Evolutionary conservation across 163 green algal genomes (phyloP).

Genomic region (Coccomyxa subellipsoidea): DNA sequence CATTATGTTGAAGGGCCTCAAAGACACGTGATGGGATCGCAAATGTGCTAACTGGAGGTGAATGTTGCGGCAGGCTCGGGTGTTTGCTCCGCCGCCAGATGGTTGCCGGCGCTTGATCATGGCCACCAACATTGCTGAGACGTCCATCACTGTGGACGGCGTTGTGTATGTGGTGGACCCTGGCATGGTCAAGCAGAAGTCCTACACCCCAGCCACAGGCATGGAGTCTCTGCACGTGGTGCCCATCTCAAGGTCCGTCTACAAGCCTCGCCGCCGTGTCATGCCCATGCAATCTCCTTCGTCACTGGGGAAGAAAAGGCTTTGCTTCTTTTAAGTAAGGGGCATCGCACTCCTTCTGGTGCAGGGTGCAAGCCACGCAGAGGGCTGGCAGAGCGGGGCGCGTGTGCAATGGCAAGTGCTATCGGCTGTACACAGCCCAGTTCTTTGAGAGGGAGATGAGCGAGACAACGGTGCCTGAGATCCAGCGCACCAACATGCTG

Average conservation of each 20-base stretch:
- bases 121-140: slow-evolving; percentile 96
- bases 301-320: too few species aligned
- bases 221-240: slow-evolving; percentile 86
- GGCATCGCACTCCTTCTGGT: neutral
- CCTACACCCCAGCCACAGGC: slow-evolving; percentile 78
- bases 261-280: too few species aligned
- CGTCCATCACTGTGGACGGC: slow-evolving; percentile 89
- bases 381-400: slow-evolving; percentile 83
- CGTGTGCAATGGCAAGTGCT: slow-evolving; percentile 87
- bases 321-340: neutral
- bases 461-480: slow-evolving; percentile 78
- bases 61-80: slow-evolving; percentile 49
- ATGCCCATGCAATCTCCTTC: too few species aligned
- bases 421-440: slow-evolving; percentile 83
- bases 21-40: too few species aligned
- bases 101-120: slow-evolving; percentile 81
- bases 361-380: slow-evolving; percentile 79
- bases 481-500: slow-evolving; percentile 83
- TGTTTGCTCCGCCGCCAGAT: slow-evolving; percentile 72
- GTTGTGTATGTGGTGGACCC: slow-evolving; percentile 92
- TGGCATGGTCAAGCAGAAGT: slow-evolving; percentile 90
- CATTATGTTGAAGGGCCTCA: too few species aligned
- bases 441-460: slow-evolving; percentile 82
- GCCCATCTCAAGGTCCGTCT: slow-evolving; percentile 78
- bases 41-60: neutral